phyloP scores from a whole-genome alignment of 2,329 filamentous ascomycete genomes.

The Ophiostoma sp. region DNA sequence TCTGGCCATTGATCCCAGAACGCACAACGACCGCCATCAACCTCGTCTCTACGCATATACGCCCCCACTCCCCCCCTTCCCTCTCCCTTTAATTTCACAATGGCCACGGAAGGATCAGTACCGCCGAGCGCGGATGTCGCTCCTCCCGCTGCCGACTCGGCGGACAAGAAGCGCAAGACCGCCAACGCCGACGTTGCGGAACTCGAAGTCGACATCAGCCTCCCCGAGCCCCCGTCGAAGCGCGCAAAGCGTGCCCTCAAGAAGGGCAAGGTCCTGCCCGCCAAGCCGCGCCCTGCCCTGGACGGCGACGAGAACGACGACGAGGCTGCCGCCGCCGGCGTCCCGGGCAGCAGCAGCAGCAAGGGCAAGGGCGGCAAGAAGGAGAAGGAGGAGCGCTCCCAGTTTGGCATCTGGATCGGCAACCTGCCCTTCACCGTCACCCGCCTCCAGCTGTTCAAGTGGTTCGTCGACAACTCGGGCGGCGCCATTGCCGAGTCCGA shows the following conservation, averaged over 20 bases:
- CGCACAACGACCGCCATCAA: too few relatives aligned
- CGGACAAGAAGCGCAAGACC: constrained; percentile 71
- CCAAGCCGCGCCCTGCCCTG: constrained; percentile 34
- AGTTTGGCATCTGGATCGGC: constrained; percentile 90
- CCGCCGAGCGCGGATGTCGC: neutral
- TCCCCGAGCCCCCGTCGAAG: constrained; percentile 94
- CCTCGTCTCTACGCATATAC: neutral
- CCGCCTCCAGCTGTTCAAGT: constrained; percentile 66
- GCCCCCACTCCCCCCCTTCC: neutral
- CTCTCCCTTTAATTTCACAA: neutral
- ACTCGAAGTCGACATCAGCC: constrained; percentile 80
- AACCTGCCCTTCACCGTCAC: constrained; percentile 84
- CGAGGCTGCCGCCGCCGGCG: neutral
- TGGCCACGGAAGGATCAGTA: constrained; percentile 4
- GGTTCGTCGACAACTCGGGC: constrained; percentile 68
- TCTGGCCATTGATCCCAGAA: too few relatives aligned
- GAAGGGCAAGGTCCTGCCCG: constrained; percentile 61
- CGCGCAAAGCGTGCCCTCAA: constrained; percentile 85
- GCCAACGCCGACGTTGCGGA: constrained; percentile 48
- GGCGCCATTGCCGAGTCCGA: constrained; percentile 59
- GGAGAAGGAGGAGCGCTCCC: constrained; percentile 57
- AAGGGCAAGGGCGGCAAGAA: constrained; percentile 11
- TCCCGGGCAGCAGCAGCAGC: neutral
- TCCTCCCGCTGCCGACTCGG: constrained; percentile 29
- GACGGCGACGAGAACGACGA: constrained; percentile 22